phyloP scores from a whole-genome alignment of 2,329 filamentous ascomycete species.

The Cercospora citrullina region DNA sequence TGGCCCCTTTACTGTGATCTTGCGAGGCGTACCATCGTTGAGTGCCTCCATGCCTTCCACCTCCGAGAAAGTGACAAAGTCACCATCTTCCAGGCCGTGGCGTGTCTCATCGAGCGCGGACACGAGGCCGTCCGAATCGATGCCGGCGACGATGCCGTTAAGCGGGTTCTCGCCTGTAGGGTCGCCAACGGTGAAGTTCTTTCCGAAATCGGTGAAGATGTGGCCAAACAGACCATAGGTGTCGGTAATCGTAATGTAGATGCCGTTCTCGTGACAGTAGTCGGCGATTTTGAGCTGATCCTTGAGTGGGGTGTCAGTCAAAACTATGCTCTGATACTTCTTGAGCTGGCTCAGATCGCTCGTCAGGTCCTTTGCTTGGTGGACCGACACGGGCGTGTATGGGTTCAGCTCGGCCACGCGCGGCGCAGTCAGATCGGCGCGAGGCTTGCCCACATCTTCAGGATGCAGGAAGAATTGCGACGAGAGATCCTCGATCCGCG shows the following conservation, averaged over 20 bases:
- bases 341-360: slow-evolving; percentile 79
- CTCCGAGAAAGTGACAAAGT: slow-evolving; percentile 93
- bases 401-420: slow-evolving; percentile 92
- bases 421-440: slow-evolving; percentile 82
- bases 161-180: slow-evolving; percentile 85
- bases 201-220: slow-evolving; percentile 96
- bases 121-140: slow-evolving; percentile 86
- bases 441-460: slow-evolving; percentile 86
- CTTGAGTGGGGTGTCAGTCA: slow-evolving; percentile 79
- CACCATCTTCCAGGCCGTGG: slow-evolving; percentile 93
- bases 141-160: slow-evolving; percentile 84
- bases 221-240: slow-evolving; percentile 92
- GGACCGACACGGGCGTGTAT: slow-evolving; percentile 86
- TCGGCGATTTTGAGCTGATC: slow-evolving; percentile 83
- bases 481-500: slow-evolving; percentile 83
- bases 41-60: slow-evolving; percentile 87
- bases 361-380: slow-evolving; percentile 63
- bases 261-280: slow-evolving; percentile 91
- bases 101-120: slow-evolving; percentile 92
- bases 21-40: slow-evolving; percentile 80
- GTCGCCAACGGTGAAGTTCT: slow-evolving; percentile 88
- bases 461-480: slow-evolving; percentile 94
- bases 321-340: slow-evolving; percentile 87
- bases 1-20: slow-evolving; percentile 88
- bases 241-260: slow-evolving; percentile 84